Evolutionary conservation across 164 flowering plant species (phyloP), one percentile per base, ranked within the genome.

Genomic region (Umbilicus rupestris): DNA sequence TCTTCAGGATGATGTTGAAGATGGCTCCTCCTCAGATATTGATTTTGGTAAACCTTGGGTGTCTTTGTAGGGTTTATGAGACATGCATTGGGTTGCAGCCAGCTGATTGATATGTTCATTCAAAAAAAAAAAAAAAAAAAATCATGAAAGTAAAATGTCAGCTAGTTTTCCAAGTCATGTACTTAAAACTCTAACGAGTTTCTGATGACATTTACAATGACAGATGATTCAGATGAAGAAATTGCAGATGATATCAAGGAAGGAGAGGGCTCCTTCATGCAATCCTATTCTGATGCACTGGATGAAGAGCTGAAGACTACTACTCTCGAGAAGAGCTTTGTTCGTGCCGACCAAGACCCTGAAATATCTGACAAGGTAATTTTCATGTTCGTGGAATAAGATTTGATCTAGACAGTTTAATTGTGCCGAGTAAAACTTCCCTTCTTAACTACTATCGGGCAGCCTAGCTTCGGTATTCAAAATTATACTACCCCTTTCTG

Each of bases 21-120:
- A 83, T 70, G 90, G 76, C 24, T 83, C 87, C 7, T 81, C 84
- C 16, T 85, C 88, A 20, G 96, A 91, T 68, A 78, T 89, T 84
- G 97, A 89, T 75, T 84, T 85, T 76, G 97, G 96, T 89, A 82
- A 73, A 31, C 52, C 4, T 74, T n/a, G n/a, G n/a, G n/a, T n/a
- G n/a, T n/a, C n/a, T n/a, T n/a, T n/a, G n/a, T n/a, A n/a, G n/a
- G n/a, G n/a, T 41, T 41, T 10, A 41, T 41, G 14, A 41, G 44
- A 9, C 44, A 41, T 15, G 1, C 14, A 45, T 45, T 17, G 17
- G 3, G 17, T n/a, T 45, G 49, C n/a, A 45, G 14, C 17, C 17
- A 45, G 19, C n/a, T 4, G n/a, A n/a, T 24, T 19, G 3, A 47
- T 47, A n/a, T 47, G 24, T 19, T 47, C 22, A 5, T 47, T n/a